Conservation (phyloP, 768 basidiomycete species). For the Coprinopsis strossmayeri region DNA sequence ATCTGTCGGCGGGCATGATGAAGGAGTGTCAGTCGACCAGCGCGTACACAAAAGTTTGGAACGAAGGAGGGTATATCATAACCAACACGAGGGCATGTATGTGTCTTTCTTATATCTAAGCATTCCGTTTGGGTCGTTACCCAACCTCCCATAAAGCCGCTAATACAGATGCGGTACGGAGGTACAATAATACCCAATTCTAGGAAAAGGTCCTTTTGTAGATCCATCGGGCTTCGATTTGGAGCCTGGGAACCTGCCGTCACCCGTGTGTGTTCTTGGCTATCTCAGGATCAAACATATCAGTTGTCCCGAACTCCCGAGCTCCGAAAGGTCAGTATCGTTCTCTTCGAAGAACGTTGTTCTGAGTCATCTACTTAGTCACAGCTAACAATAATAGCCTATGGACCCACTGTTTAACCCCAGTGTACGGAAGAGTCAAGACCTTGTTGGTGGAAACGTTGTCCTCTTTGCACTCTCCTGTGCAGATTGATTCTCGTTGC, state of each 20-base stretch:
- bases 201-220: conserved; percentile 1
- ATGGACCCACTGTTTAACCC: no score
- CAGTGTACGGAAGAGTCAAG: no score
- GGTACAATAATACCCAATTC: conserved; percentile 7
- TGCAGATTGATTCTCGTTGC: no score
- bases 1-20: conserved; percentile 11
- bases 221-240: background rate
- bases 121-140: background rate
- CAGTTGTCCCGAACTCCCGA: background rate
- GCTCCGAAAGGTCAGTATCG: background rate
- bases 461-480: no score
- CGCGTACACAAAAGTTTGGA: conserved; percentile 8
- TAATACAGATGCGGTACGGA: background rate
- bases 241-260: background rate
- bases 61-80: conserved; percentile 8
- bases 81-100: conserved; percentile 9
- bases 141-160: background rate
- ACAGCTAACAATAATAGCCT: no score
- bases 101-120: no score
- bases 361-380: no score
- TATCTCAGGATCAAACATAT: background rate
- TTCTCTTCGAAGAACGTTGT: no score
- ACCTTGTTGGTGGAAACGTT: no score
- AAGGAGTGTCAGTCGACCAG: conserved; percentile 4
- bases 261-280: background rate